phyloP scores from a whole-genome alignment of 1,284 basidiomycete species.

The Heterobasidion irregulare region DNA sequence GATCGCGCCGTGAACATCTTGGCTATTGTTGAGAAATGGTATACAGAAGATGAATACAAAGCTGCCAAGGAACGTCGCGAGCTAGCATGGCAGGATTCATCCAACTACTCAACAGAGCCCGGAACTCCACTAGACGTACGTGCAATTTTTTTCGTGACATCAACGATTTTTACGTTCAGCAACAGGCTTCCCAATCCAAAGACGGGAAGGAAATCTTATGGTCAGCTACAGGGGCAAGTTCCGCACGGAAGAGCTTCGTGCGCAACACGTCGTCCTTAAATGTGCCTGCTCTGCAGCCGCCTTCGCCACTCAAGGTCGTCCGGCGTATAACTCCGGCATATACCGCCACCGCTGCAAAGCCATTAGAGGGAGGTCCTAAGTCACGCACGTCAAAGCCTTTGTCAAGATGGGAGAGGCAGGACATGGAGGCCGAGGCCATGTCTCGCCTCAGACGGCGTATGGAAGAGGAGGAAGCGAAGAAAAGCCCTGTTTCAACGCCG shows the following conservation, averaged over 20 bases:
- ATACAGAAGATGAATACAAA: conserved; percentile 64
- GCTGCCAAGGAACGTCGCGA: conserved; percentile 51
- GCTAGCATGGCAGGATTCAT: conserved; percentile 57
- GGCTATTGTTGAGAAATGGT: conserved; percentile 68
- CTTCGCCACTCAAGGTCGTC: conserved; percentile 17
- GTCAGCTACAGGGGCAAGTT: conserved; percentile 22
- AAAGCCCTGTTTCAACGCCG: conserved; percentile 3
- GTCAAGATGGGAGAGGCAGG: conserved; percentile 79
- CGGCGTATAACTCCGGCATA: conserved; percentile 31
- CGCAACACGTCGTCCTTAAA: conserved; percentile 30
- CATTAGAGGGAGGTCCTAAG: conserved; percentile 43
- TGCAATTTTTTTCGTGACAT: conserved; percentile 11
- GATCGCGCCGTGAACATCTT: conserved; percentile 58
- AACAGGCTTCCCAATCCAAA: conserved; percentile 24
- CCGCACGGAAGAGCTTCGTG: conserved; percentile 28
- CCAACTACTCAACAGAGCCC: conserved; percentile 24
- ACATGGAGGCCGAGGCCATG: conserved; percentile 71
- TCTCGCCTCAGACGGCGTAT: conserved; percentile 45
- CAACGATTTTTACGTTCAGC: conserved; percentile 10
- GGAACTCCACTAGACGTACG: conserved; percentile 26
- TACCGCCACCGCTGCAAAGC: conserved; percentile 19
- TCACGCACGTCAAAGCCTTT: conserved; percentile 40
- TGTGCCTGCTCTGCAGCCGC: conserved; percentile 28
- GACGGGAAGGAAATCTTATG: conserved; percentile 40
- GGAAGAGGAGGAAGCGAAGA: conserved; percentile 17